phyloP scores from a whole-genome alignment of 2,329 filamentous ascomycete species.

The Phialocephala subalpina region DNA sequence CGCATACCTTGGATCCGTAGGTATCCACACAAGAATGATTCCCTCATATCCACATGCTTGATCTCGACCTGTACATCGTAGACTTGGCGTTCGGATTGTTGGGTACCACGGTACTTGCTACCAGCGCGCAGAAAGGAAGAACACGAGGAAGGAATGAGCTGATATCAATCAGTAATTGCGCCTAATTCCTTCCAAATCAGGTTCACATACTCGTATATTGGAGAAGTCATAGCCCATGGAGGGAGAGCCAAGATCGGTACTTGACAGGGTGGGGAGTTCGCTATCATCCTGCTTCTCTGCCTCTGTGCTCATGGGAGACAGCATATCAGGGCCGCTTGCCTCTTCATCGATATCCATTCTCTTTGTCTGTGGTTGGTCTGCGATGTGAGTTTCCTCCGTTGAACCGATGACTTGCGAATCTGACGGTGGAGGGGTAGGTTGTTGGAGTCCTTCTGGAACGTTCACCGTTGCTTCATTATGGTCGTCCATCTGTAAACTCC shows the following conservation, averaged over 20 bases:
- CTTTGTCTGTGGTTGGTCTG: conserved; percentile 47
- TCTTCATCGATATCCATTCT: conserved; percentile 51
- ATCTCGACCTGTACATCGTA: conserved; percentile 98
- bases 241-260: conserved; percentile 48
- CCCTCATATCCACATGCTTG: conserved; percentile 92
- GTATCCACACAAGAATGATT: conserved; percentile 95
- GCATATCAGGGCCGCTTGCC: conserved; percentile 39
- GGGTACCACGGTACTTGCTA: conserved; percentile 88
- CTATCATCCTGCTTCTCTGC: conserved; percentile 48
- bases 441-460: conserved; percentile 40
- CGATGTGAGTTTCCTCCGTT: conserved; percentile 46
- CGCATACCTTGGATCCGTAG: conserved; percentile 86
- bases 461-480: conserved; percentile 40
- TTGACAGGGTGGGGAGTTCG: conserved; percentile 42
- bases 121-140: conserved; percentile 88
- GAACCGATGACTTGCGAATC: conserved; percentile 37
- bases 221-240: conserved; percentile 63
- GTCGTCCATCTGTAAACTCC: conserved; percentile 45
- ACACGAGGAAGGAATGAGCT: conserved; percentile 73
- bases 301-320: conserved; percentile 47
- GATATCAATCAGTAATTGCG: conserved; percentile 21
- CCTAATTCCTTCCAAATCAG: background rate
- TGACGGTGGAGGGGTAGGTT: conserved; percentile 39
- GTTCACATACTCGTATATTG: conserved; percentile 59
- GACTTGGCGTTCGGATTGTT: conserved; percentile 89